Evolutionary conservation across 345 rosid species (phyloP).

Genomic region (Gossypium herbaceum): DNA sequence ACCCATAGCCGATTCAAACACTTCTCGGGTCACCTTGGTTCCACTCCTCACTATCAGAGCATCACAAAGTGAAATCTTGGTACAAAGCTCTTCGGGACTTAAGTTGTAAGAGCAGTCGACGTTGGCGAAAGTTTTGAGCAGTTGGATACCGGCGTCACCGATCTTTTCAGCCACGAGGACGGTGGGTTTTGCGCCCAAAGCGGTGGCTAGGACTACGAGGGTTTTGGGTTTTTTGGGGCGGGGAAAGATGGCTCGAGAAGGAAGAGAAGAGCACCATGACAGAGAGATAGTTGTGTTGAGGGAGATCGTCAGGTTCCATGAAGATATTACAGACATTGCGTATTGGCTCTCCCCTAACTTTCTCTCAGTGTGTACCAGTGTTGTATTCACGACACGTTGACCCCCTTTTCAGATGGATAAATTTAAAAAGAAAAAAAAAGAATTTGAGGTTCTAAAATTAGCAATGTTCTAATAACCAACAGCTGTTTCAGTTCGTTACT

Average conservation of each 20-base stretch:
- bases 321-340: conserved; percentile 5
- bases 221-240: background rate
- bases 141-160: conserved; percentile 38
- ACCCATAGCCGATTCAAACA: conserved; percentile 48
- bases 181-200: conserved; percentile 35
- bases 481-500: too few relatives aligned
- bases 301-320: conserved; percentile 15
- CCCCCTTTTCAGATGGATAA: background rate
- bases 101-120: conserved; percentile 55
- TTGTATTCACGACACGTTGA: background rate
- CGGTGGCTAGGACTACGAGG: background rate
- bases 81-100: conserved; percentile 47
- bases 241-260: conserved; percentile 6
- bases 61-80: conserved; percentile 53
- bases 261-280: conserved; percentile 13
- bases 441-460: background rate
- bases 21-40: conserved; percentile 46
- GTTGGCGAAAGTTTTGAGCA: conserved; percentile 36
- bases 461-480: too few relatives aligned
- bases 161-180: conserved; percentile 54
- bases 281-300: background rate
- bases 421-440: background rate
- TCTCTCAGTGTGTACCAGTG: background rate
- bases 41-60: conserved; percentile 56
- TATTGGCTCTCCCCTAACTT: background rate